Evolutionary conservation across 768 basidiomycete species (phyloP).

Genomic region (Lentinula edodes): DNA sequence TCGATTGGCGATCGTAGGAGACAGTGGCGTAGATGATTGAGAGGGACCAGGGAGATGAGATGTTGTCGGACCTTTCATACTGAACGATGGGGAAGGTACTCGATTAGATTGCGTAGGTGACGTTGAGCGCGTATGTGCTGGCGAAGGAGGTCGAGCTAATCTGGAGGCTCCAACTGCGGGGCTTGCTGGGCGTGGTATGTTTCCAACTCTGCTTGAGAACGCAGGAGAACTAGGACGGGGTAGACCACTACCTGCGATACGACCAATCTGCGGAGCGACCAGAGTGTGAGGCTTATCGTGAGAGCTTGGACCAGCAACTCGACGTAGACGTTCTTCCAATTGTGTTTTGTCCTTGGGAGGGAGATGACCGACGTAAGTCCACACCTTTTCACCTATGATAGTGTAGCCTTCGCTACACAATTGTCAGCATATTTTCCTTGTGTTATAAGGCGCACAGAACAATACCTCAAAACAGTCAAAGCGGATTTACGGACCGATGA

Average conservation of each 20-base stretch:
- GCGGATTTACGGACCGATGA: conserved; percentile 85
- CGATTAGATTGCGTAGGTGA: conserved; percentile 35
- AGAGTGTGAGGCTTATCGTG: conserved; percentile 35
- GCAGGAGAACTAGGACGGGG: conserved; percentile 49
- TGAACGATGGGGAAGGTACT: conserved; percentile 43
- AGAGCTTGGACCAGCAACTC: conserved; percentile 64
- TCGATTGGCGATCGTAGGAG: conserved; percentile 42
- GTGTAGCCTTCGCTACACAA: conserved; percentile 68
- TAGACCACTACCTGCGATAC: conserved; percentile 37
- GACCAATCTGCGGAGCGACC: conserved; percentile 46
- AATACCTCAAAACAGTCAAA: conserved; percentile 72
- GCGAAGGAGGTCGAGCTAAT: conserved; percentile 38
- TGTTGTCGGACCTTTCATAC: conserved; percentile 37
- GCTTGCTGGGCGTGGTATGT: conserved; percentile 42
- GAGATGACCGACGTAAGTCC: conserved; percentile 69
- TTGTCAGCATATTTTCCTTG: conserved; percentile 8
- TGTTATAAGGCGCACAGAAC: conserved; percentile 3
- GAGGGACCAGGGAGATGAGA: conserved; percentile 24
- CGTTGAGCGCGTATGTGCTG: conserved; percentile 25
- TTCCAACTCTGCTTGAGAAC: conserved; percentile 32
- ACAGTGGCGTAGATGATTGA: conserved; percentile 27
- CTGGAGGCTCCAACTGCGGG: conserved; percentile 38
- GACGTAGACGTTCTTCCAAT: conserved; percentile 82
- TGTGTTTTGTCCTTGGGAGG: conserved; percentile 88
- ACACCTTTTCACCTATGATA: conserved; percentile 81